Evolutionary conservation across 768 basidiomycete genomes (phyloP).

Genomic region (Suillus sp.): DNA sequence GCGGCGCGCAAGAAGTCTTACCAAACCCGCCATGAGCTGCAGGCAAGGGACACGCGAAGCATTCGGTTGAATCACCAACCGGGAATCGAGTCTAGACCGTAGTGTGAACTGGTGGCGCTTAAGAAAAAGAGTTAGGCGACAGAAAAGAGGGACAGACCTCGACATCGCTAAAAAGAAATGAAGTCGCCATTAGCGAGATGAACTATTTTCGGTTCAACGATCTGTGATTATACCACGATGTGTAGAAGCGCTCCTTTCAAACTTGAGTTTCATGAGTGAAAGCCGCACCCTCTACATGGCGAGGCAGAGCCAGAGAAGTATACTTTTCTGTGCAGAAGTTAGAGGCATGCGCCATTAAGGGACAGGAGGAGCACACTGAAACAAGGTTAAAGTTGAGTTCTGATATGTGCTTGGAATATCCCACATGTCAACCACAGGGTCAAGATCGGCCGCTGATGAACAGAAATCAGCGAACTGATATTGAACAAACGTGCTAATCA

Average conservation of each 20-base stretch:
- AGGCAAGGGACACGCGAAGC: background rate
- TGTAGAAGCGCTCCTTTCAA: background rate
- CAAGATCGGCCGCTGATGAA: background rate
- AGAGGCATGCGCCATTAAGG: background rate
- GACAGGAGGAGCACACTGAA: background rate
- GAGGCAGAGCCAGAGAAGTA: background rate
- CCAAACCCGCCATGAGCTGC: constrained; percentile 7
- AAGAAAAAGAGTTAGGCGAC: constrained; percentile 2
- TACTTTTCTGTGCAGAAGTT: background rate
- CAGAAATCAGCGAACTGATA: background rate
- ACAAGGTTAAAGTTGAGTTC: constrained; percentile 3
- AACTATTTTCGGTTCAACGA: background rate
- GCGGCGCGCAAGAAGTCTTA: constrained; percentile 8
- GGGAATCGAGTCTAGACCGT: constrained; percentile 7
- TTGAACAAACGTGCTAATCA: background rate
- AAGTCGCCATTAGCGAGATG: constrained; percentile 3
- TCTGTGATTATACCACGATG: background rate
- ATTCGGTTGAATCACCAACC: background rate
- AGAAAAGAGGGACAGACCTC: constrained; percentile 6
- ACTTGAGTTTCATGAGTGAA: background rate
- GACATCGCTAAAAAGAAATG: constrained; percentile 3
- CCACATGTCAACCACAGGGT: background rate
- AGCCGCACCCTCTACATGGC: background rate
- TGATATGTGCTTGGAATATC: background rate
- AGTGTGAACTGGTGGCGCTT: background rate